phyloP scores from a whole-genome alignment of 192 early-diverging fungal genomes.

The Tieghemiomyces parasiticus region DNA sequence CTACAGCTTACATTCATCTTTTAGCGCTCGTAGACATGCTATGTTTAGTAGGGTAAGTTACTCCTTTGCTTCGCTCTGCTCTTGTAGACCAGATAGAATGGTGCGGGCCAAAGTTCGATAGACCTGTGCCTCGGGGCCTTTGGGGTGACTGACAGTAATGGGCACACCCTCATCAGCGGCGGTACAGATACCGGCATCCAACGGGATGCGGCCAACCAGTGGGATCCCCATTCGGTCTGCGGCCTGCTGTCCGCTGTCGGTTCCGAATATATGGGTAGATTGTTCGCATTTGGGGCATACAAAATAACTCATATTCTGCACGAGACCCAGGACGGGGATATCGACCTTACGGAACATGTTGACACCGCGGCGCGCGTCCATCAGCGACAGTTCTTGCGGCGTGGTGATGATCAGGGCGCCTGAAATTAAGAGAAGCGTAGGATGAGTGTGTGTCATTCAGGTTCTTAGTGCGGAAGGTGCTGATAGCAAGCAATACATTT shows the following conservation, averaged over 20 bases:
- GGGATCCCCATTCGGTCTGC: constrained; percentile 48
- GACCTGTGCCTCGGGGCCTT: neutral
- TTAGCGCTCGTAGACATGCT: too few relatives aligned
- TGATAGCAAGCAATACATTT: too few relatives aligned
- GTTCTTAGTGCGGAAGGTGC: too few relatives aligned
- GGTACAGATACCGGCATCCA: constrained; percentile 57
- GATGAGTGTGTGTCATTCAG: neutral
- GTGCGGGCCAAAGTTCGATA: neutral
- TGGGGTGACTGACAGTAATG: constrained; percentile 21
- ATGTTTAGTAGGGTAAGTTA: too few relatives aligned
- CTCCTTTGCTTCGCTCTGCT: too few relatives aligned
- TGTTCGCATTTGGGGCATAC: constrained; percentile 68
- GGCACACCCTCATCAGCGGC: constrained; percentile 60
- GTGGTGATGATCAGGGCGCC: constrained; percentile 81
- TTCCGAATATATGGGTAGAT: constrained; percentile 66
- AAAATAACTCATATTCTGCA: constrained; percentile 81
- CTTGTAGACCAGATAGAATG: neutral
- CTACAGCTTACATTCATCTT: too few relatives aligned
- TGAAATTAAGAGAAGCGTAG: constrained; percentile 19
- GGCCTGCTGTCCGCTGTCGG: constrained; percentile 33
- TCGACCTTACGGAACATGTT: constrained; percentile 73
- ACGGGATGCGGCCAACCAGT: constrained; percentile 62
- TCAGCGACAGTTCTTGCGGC: constrained; percentile 77
- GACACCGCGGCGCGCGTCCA: constrained; percentile 62
- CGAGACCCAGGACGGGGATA: constrained; percentile 67